These are phyloP conservation scores for Prosopis cineraria DNA, from an alignment of 306 rosid genomes.

Conservation along the genomic window DNA sequence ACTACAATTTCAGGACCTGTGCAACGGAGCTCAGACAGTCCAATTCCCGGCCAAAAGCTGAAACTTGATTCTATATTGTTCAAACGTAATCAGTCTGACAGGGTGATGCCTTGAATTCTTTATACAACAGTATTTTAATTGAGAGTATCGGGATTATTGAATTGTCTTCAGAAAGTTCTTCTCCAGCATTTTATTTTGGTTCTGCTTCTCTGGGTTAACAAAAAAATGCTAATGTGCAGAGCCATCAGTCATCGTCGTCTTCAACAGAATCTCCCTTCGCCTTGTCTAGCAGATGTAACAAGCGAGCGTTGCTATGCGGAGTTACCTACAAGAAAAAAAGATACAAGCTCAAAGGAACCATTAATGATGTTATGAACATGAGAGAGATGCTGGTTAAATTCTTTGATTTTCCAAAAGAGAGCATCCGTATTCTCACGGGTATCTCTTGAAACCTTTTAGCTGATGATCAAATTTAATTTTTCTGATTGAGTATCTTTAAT, in stretches of 20 bases:
- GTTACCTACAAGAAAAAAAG: constrained; percentile 48
- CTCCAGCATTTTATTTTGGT: not conserved
- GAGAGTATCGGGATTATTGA: not conserved
- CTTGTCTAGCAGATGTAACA: constrained; percentile 22
- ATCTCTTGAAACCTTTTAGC: not conserved
- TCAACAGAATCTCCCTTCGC: not conserved
- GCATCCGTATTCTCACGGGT: constrained; percentile 74
- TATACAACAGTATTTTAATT: not conserved
- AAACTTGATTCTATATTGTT: not conserved
- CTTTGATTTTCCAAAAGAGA: constrained; percentile 38
- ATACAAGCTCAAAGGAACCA: constrained; percentile 58
- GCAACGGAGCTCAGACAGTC: not conserved
- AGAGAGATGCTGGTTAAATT: constrained; percentile 37
- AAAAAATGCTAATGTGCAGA: not conserved
- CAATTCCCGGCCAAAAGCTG: not conserved
- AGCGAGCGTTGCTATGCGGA: constrained; percentile 77
- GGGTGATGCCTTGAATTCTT: not conserved
- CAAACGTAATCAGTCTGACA: not conserved
- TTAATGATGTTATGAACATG: constrained; percentile 65
- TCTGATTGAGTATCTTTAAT: too few species aligned
- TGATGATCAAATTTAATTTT: not conserved
- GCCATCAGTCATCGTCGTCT: not conserved
- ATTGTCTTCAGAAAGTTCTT: not conserved
- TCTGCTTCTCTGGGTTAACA: not conserved
- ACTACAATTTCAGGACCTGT: not conserved